Evolutionary conservation across 225 moss, liverwort and hornwort species (phyloP).

Genomic region (Pleurozium schreberi): DNA sequence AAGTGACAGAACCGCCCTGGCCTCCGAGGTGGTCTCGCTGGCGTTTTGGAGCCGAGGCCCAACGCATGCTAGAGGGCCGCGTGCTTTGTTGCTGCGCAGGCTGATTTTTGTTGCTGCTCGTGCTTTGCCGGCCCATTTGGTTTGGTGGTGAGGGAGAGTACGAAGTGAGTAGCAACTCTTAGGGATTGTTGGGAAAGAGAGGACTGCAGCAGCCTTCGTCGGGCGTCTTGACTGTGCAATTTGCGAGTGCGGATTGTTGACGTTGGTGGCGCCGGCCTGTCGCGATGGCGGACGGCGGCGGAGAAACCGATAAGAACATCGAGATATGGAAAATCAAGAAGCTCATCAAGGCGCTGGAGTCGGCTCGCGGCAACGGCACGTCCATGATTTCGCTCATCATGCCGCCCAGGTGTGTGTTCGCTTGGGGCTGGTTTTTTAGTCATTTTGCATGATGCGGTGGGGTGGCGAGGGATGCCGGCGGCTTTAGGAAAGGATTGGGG

Average conservation of each 20-base stretch:
- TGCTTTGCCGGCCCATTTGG: neutral
- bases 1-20: neutral
- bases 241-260: neutral
- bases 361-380: conserved; percentile 85
- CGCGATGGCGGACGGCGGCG: conserved; percentile 63
- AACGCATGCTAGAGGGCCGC: neutral
- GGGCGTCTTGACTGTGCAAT: neutral
- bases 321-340: conserved; percentile 99
- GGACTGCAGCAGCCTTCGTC: neutral
- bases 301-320: conserved; percentile 90
- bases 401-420: conserved; percentile 49
- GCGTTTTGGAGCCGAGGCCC: neutral
- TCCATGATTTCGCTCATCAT: conserved; percentile 97
- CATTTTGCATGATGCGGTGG: neutral
- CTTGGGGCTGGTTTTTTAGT: neutral
- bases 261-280: neutral
- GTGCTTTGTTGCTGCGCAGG: neutral
- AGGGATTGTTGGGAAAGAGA: neutral
- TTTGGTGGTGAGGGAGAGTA: neutral
- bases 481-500: neutral
- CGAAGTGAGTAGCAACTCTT: no score
- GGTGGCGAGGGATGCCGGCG: neutral
- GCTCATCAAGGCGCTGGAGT: conserved; percentile 95
- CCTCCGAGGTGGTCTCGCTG: neutral
- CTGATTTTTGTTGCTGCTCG: neutral